Base-by-base conservation (phyloP, 208 protist genomes). In the Crithidia sp. region DNA sequence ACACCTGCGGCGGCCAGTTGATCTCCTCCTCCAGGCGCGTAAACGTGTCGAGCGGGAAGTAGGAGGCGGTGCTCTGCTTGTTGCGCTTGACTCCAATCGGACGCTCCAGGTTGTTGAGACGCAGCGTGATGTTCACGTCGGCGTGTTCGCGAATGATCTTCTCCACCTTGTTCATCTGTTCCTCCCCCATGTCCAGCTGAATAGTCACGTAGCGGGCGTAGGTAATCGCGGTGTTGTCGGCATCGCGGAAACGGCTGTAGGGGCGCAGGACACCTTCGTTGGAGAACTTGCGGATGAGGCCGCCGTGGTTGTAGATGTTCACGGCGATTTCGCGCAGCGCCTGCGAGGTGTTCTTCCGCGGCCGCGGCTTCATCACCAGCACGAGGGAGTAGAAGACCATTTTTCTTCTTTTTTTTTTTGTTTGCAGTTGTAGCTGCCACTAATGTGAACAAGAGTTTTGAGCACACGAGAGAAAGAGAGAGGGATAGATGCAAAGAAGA, bases 381-480 rank as follows among this genome's bases (percentile, higher is more conserved):
- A 94, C 85, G 64, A 93, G 90, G 49, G 87, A 74, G 67, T 95
- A 97, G 71, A 97, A 97, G 17, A 97, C 92, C 92, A 97, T 96
- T 13, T n/a, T 64, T 39, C 19, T 73, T 7, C 56, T 63, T 9
- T 9, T 37, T 14, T 66, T 65, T 52, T 39, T 41, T 36, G n/a
- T 67, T 2, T 28, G 0, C 28, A 28, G 56, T 50, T 37, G 14
- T 4, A 57, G 43, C 5, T 37, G 52, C 0, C n/a, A 49, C 28
- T 28, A 6, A 2, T 40, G 50, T 7, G 52, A 49, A 28, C 28
- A 28, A 28, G 28, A 28, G 28, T 28, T 28, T 28, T 28, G 28
- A 28, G 28, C 28, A 28, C 52, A 5, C 52, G 52, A 19, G n/a
- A 17, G 52, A 56, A n/a, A 17, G 16, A n/a, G 16, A 56, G 52